Evolutionary conservation across 192 early-diverging fungal genomes (phyloP).

Genomic region (Chytriomyces confervae): DNA sequence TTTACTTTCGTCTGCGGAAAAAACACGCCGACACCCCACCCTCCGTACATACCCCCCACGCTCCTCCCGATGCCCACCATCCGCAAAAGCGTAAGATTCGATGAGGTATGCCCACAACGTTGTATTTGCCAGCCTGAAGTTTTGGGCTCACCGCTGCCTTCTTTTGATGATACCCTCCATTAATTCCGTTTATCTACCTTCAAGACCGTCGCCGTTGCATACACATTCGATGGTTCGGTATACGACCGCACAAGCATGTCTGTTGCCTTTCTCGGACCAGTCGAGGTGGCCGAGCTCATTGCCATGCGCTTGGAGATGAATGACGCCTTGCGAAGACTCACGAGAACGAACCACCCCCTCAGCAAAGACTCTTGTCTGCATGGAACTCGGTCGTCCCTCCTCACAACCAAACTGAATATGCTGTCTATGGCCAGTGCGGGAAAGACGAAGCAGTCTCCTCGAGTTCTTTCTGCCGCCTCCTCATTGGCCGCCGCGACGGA

Average conservation of each 20-base stretch:
- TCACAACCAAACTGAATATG: not conserved
- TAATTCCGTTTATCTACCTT: not conserved
- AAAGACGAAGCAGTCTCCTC: not conserved
- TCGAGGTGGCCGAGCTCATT: not conserved
- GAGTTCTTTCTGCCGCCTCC: too few relatives aligned
- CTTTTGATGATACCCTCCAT: not conserved
- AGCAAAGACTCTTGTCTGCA: too few relatives aligned
- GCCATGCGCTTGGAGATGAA: not conserved
- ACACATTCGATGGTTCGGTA: not conserved
- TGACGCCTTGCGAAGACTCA: not conserved
- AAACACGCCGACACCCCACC: not conserved
- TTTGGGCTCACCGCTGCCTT: not conserved
- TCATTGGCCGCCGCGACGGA: too few relatives aligned
- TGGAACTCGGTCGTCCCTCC: too few relatives aligned
- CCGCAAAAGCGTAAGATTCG: slow-evolving; percentile 8
- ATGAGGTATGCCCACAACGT: not conserved
- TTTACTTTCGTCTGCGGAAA: not conserved
- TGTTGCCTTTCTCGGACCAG: not conserved
- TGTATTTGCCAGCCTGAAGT: not conserved
- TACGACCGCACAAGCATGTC: slow-evolving; percentile 8
- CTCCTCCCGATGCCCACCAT: not conserved
- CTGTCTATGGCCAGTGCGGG: not conserved
- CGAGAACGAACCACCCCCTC: too few relatives aligned
- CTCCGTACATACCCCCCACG: not conserved
- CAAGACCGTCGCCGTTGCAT: slow-evolving; percentile 4